phyloP scores from a whole-genome alignment of 2,329 filamentous ascomycete genomes.

The Atkinsonella hypoxylon region DNA sequence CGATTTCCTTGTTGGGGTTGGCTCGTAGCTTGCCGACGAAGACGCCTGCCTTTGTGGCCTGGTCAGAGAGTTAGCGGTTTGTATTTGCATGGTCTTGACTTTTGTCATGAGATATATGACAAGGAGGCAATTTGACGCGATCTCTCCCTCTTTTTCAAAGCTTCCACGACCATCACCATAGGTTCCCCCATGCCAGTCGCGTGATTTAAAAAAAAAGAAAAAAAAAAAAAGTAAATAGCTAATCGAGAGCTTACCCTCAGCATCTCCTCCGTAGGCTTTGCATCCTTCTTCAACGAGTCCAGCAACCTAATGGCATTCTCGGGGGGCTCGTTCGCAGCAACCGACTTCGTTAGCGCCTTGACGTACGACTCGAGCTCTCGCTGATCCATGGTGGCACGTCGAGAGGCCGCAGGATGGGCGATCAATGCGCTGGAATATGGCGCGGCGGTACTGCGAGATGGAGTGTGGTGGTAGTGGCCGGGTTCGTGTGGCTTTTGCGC shows the following conservation, averaged over 20 bases:
- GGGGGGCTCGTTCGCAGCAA: slow-evolving; percentile 61
- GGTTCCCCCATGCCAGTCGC: background rate
- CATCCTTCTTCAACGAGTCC: slow-evolving; percentile 65
- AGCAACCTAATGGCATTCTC: slow-evolving; percentile 63
- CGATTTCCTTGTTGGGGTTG: slow-evolving; percentile 72
- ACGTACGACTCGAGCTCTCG: slow-evolving; percentile 70
- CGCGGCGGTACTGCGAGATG: background rate
- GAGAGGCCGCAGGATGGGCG: background rate
- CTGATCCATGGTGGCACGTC: slow-evolving; percentile 50
- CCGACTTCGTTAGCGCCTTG: slow-evolving; percentile 69
- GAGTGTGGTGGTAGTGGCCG: background rate
- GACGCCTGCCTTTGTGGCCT: slow-evolving; percentile 83
- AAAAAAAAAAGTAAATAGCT: background rate
- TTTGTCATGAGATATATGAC: background rate
- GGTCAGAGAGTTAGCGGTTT: background rate
- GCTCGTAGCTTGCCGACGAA: slow-evolving; percentile 70
- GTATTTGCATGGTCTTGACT: background rate
- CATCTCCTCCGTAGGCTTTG: slow-evolving; percentile 78
- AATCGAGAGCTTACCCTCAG: slow-evolving; percentile 49
- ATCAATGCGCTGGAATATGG: background rate
- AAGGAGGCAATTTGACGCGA: background rate
- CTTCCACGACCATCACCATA: background rate
- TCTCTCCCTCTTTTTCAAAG: background rate
- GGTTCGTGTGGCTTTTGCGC: background rate
- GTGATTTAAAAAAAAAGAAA: background rate